phyloP scores from a whole-genome alignment of 2,329 filamentous ascomycete genomes.

The Cryphonectria carpinicola region DNA sequence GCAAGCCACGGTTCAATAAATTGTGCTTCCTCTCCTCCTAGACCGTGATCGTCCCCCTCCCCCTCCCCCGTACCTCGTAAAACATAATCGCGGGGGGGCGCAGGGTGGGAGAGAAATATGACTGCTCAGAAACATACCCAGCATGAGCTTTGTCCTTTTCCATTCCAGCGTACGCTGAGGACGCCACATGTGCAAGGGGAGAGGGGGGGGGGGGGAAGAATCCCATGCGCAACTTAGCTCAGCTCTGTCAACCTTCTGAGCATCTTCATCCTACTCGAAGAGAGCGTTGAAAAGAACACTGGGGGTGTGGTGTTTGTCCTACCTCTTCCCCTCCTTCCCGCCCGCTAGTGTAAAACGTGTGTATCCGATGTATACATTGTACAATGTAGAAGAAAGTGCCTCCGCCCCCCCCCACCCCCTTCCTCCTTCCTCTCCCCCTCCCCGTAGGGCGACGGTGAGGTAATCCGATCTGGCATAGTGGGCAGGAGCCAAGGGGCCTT shows the following conservation, averaged over 20 bases:
- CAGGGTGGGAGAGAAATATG: neutral
- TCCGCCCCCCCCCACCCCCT: neutral
- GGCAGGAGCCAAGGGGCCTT: neutral
- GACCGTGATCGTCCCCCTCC: neutral
- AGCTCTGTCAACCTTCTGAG: neutral
- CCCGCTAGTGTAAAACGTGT: neutral
- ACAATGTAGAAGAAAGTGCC: neutral
- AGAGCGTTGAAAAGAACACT: neutral
- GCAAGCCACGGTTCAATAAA: neutral
- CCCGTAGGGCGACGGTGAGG: neutral
- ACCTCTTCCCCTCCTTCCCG: neutral
- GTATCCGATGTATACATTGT: neutral
- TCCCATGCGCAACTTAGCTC: neutral
- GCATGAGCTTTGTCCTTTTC: neutral
- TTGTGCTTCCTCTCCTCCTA: neutral
- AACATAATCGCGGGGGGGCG: neutral
- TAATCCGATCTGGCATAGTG: neutral
- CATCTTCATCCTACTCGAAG: neutral
- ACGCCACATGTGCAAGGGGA: neutral
- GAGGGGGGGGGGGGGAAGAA: neutral
- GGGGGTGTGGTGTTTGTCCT: neutral
- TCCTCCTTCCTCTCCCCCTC: too few species aligned
- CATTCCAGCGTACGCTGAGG: neutral
- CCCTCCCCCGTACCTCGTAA: neutral
- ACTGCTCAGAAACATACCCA: constrained; percentile 15